A percentile compares a stretch with the other conserved stretches of the same genome.
Evolutionary conservation across 1,139 yeast genomes (phyloP).

Genomic region (Pichia sp.): DNA sequence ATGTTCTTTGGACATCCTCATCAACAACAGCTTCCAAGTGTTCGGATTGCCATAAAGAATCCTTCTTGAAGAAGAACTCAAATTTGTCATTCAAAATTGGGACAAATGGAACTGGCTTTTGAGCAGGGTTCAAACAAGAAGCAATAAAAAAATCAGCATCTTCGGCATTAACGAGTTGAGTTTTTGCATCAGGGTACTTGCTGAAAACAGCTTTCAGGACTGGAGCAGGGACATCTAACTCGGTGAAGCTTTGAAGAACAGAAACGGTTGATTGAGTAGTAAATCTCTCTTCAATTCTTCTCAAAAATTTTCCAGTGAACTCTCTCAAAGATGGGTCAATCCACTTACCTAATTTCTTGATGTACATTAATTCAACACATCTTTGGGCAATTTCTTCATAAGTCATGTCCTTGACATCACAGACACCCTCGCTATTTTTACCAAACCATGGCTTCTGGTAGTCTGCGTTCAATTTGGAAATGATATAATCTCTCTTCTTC

Average conservation of each 20-base stretch:
- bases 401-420: slow-evolving; percentile 94
- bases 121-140: slow-evolving; percentile 76
- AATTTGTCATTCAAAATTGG: slow-evolving; percentile 93
- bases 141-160: slow-evolving; percentile 90
- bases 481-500: slow-evolving; percentile 83
- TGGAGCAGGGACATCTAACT: slow-evolving; percentile 62
- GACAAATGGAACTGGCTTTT: slow-evolving; percentile 97
- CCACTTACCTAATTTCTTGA: slow-evolving; percentile 79
- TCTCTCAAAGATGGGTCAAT: slow-evolving; percentile 82
- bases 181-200: slow-evolving; percentile 67
- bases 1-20: slow-evolving; percentile 95
- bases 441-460: slow-evolving; percentile 98
- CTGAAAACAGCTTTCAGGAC: slow-evolving; percentile 58
- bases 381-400: slow-evolving; percentile 88
- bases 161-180: slow-evolving; percentile 88
- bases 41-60: slow-evolving; percentile 98
- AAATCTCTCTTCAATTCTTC: slow-evolving; percentile 97
- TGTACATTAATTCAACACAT: slow-evolving; percentile 83
- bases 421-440: slow-evolving; percentile 67
- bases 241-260: slow-evolving; percentile 66
- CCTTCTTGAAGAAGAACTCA: slow-evolving; percentile 96
- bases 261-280: slow-evolving; percentile 56
- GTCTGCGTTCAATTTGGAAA: slow-evolving; percentile 81
- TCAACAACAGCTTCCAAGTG: slow-evolving; percentile 93
- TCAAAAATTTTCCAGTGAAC: slow-evolving; percentile 79